Evolutionary conservation across 495 filamentous ascomycete genomes (phyloP), one percentile per base, ranked within the genome.

Genomic region (Penicillium crystallinum): DNA sequence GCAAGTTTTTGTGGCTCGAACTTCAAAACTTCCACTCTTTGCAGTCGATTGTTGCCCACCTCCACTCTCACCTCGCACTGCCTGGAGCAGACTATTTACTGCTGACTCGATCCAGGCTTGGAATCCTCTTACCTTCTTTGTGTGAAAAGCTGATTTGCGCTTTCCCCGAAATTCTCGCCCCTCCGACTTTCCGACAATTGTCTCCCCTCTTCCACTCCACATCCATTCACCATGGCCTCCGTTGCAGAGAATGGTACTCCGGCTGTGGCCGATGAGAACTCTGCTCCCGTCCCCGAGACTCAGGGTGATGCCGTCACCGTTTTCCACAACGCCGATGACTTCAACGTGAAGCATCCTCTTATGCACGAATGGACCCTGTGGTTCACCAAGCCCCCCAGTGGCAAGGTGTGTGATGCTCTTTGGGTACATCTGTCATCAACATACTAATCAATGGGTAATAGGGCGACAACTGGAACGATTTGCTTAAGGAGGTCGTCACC

Each of bases 381-480:
- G 93, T 98, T 97, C 76, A 98, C 93, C 64, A 98, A 98, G 80
- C 93, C 93, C 27, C 89, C 93, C 31, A 93, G 86, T 67, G 91
- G 90, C 72, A 97, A 96, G 87, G 93, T 95, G 62, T 45, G 81
- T 29, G 36, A 49, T 39, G 31, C 30, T 21, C 23, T 30, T 33
- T 18, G 17, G 21, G 11, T 30, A 9, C 6, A 17, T 46, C 15
- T 22, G 55, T 19, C n/a, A 21, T 61, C 49, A 41, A 42, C 51
- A 4, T 15, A 33, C 59, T 63, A 40, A 63, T 55, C 45, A 38
- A 51, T 38, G 44, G 41, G 36, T n/a, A 35, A 35, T 49, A 95
- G 90, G 91, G 89, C 62, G 89, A 97, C 68, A 96, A 96, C 79
- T 99, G 93, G 93, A 96, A 92, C 49, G 93, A 99, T 64, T 75